Evolutionary conservation across 116 monocot species (phyloP).

Genomic region (Phalaenopsis hybrid): DNA sequence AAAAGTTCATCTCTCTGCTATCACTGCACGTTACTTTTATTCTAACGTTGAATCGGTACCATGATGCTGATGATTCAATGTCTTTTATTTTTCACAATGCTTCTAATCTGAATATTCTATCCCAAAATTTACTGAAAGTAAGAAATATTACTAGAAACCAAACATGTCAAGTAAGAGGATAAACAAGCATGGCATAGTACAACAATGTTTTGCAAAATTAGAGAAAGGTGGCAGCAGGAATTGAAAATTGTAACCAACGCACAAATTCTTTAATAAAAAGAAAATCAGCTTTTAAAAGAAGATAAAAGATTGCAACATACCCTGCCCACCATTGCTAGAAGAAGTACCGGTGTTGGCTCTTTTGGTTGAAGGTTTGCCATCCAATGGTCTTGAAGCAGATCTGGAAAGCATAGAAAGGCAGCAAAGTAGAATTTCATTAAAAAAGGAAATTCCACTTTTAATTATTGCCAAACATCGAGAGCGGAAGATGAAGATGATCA

Average conservation of each 20-base stretch:
- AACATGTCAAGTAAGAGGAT: not conserved
- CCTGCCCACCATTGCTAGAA: constrained; percentile 22
- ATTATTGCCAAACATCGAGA: not conserved
- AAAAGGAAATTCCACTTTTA: not conserved
- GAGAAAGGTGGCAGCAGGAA: not conserved
- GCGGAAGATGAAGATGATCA: not conserved
- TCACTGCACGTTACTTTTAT: not conserved
- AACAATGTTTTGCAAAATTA: not conserved
- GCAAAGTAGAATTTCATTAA: not conserved
- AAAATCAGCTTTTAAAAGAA: not conserved
- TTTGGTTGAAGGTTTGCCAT: constrained; percentile 31
- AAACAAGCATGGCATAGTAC: not conserved
- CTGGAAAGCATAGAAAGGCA: constrained; percentile 12
- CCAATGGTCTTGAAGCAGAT: constrained; percentile 25
- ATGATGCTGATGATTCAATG: not conserved
- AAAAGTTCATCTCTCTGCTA: not conserved
- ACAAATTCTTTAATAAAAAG: not conserved
- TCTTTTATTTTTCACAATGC: not conserved
- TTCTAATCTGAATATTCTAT: not conserved
- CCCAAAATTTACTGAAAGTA: not conserved
- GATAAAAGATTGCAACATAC: not conserved
- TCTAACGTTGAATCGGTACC: not conserved
- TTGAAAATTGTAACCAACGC: not conserved
- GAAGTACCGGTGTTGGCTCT: constrained; percentile 25
- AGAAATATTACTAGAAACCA: not conserved